Evolutionary conservation across 225 moss, liverwort and hornwort species (phyloP), one percentile per base, ranked within the genome.

Genomic region (Rhytidiadelphus loreus): DNA sequence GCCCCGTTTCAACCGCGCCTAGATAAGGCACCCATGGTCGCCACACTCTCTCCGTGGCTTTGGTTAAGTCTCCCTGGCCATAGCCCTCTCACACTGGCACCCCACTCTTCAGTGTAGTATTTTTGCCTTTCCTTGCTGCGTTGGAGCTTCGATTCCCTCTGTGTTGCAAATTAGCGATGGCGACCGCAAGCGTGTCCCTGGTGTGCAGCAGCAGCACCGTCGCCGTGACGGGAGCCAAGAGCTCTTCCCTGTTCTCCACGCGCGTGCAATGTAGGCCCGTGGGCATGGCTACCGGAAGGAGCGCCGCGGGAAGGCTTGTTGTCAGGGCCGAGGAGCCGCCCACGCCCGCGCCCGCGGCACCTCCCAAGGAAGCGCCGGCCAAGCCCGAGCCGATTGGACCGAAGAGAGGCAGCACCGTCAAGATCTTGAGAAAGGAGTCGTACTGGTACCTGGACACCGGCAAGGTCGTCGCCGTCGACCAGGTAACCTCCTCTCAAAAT

Each of bases 401-500:
- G 37, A 93, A 94, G 90, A 87, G 94, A 46, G 93, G 94, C 46
- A 81, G 83, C 53, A 55, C 2, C 19, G 98, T 98, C 59, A 98
- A 96, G 93, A 92, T 98, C 81, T 50, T 95, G 83, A 94, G 98
- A 83, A 94, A 92, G 50, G 96, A 96, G 92, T 95, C 95, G 37
- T 98, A 96, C 93, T 98, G 97, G 97, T 93, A 89, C 91, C 90
- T 90, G n/a, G 96, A 96, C 79, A 88, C 88, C 58, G 96, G 97
- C 79, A 94, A 94, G 81, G 96, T 96, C 60, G 96, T 96, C 30
- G 92, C 96, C 20, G 95, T 98, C 37, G 96, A 98, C 88, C 96
- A 98, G 95, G 95, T 95, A 75, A 87, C 33, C 3, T 41, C 21
- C 12, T 60, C 57, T 32, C 8, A 28, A 78, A 79, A 52, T 5